Conservation (phyloP, 1,139 yeast species). For the Hansenula lynferdii region DNA sequence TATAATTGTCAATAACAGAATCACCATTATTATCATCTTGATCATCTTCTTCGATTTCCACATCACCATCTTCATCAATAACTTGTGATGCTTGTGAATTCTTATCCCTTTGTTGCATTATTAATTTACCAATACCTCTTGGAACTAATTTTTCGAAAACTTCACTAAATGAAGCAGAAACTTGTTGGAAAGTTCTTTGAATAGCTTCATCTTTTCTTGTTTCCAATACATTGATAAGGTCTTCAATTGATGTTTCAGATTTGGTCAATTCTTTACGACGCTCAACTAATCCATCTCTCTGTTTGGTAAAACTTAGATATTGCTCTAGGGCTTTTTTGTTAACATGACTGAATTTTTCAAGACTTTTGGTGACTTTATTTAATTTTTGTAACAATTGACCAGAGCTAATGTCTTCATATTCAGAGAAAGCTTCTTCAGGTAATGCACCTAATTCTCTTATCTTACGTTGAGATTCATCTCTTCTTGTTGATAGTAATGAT, state of each 20-base stretch:
- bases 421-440: slow-evolving; percentile 78
- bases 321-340: slow-evolving; percentile 92
- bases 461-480: slow-evolving; percentile 68
- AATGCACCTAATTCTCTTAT: slow-evolving; percentile 82
- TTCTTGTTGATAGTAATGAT: slow-evolving; percentile 52
- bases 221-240: slow-evolving; percentile 66
- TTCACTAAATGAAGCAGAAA: slow-evolving; percentile 65
- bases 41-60: slow-evolving; percentile 22
- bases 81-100: slow-evolving; percentile 12
- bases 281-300: slow-evolving; percentile 58
- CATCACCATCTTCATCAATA: slow-evolving; percentile 19
- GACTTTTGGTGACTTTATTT: slow-evolving; percentile 50
- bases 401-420: slow-evolving; percentile 38
- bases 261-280: slow-evolving; percentile 67
- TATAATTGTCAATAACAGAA: slow-evolving; percentile 50
- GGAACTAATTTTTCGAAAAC: slow-evolving; percentile 84
- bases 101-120: slow-evolving; percentile 50
- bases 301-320: slow-evolving; percentile 66
- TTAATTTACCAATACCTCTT: slow-evolving; percentile 68
- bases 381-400: slow-evolving; percentile 53
- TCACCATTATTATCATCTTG: slow-evolving; percentile 21
- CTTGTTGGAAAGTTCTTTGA: slow-evolving; percentile 69
- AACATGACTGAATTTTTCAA: slow-evolving; percentile 68
- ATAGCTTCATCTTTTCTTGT: slow-evolving; percentile 83
- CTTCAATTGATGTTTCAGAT: slow-evolving; percentile 70